These are phyloP conservation scores for Epicoccum sorghinum DNA, from an alignment of 2,329 filamentous ascomycete species.

Conservation along the genomic window DNA sequence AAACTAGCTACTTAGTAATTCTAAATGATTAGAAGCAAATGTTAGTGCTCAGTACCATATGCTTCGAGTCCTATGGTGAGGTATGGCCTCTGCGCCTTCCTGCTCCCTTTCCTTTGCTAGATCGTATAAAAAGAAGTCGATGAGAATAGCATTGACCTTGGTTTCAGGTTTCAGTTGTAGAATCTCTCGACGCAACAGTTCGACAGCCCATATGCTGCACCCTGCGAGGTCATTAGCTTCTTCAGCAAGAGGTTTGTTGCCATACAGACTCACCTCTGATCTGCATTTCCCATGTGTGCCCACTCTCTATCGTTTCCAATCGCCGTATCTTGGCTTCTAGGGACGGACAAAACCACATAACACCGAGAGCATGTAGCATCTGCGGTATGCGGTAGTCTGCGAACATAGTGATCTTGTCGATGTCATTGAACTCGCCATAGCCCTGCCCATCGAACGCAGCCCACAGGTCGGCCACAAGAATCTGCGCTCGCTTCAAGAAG, in stretches of 20 bases:
- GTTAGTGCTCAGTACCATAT: constrained; percentile 77
- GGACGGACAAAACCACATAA: constrained; percentile 81
- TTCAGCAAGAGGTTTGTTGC: background rate
- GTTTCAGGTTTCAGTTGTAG: constrained; percentile 72
- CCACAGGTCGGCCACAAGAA: constrained; percentile 95
- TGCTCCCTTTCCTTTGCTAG: constrained; percentile 83
- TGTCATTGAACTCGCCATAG: constrained; percentile 84
- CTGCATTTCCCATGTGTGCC: constrained; percentile 82
- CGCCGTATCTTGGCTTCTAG: constrained; percentile 73
- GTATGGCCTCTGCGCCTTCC: constrained; percentile 56
- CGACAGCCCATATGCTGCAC: constrained; percentile 95
- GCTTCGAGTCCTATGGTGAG: constrained; percentile 87
- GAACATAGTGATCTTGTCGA: constrained; percentile 97
- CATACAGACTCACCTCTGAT: constrained; percentile 67
- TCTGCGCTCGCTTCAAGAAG: constrained; percentile 93
- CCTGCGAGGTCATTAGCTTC: constrained; percentile 53
- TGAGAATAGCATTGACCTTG: constrained; percentile 81
- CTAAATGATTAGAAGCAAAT: too few relatives aligned
- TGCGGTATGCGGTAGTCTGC: constrained; percentile 98
- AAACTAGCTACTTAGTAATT: too few relatives aligned
- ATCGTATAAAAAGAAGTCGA: constrained; percentile 98
- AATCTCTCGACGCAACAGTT: constrained; percentile 85
- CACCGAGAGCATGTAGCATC: constrained; percentile 82
- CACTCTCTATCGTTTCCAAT: constrained; percentile 70
- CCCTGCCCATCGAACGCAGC: constrained; percentile 85